These are phyloP conservation scores for Neurospora sp. DNA, from an alignment of 495 filamentous ascomycete genomes.

Conservation along the genomic window DNA sequence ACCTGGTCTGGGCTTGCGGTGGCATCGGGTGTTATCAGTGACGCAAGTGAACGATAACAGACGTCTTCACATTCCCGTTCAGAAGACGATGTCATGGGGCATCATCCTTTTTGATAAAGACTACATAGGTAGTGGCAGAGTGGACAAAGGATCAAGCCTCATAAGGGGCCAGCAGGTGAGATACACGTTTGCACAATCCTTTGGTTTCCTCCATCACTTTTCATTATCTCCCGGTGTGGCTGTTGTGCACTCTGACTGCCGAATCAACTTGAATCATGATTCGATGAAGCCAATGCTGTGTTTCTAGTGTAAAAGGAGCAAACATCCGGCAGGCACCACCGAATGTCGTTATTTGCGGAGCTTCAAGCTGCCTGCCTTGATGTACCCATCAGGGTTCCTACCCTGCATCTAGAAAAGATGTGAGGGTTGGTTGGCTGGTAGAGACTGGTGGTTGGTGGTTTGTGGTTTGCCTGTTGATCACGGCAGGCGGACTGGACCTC, in stretches of 20 bases:
- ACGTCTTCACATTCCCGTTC: background rate
- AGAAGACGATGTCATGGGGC: background rate
- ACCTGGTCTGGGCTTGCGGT: constrained; percentile 3
- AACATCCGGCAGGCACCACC: background rate
- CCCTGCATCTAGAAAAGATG: background rate
- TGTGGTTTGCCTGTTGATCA: background rate
- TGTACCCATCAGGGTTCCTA: background rate
- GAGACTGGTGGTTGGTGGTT: background rate
- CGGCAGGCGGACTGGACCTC: background rate
- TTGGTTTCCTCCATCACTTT: background rate
- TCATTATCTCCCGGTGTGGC: background rate
- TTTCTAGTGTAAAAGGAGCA: background rate
- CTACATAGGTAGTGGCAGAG: background rate
- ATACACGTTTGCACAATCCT: background rate
- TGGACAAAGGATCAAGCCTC: background rate
- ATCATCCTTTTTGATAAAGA: background rate
- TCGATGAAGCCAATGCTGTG: background rate
- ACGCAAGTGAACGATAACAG: constrained; percentile 24
- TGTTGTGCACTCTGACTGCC: background rate
- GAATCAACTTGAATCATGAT: background rate
- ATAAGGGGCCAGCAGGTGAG: background rate
- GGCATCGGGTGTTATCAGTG: constrained; percentile 22
- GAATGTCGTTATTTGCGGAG: background rate
- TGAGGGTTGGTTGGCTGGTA: background rate
- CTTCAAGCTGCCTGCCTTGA: background rate